Evolutionary conservation across 2,329 filamentous ascomycete species (phyloP).

Genomic region (Didymella pinodella): DNA sequence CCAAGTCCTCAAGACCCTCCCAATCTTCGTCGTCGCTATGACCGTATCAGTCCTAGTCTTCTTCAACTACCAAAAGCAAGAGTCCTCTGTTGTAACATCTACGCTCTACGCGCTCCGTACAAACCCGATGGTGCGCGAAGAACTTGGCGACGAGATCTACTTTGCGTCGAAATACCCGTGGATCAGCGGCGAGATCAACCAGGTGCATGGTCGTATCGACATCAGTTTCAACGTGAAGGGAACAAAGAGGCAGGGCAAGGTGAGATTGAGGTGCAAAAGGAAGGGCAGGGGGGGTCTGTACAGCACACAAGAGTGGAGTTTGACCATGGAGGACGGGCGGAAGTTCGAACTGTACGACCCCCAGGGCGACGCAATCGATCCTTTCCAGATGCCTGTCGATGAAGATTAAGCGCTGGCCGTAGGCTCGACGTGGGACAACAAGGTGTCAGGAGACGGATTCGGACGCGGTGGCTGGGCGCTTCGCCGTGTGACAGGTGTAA

Average conservation of each 20-base stretch:
- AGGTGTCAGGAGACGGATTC: neutral
- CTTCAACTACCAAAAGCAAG: slow-evolving; percentile 99
- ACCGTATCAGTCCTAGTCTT: slow-evolving; percentile 79
- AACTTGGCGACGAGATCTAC: slow-evolving; percentile 76
- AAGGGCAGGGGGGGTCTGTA: slow-evolving; percentile 74
- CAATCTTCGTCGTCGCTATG: slow-evolving; percentile 79
- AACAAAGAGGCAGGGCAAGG: slow-evolving; percentile 71
- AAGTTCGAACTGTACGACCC: slow-evolving; percentile 80
- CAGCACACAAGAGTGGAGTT: slow-evolving; percentile 88
- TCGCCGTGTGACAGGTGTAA: slow-evolving; percentile 27
- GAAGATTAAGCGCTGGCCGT: slow-evolving; percentile 20
- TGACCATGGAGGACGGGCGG: slow-evolving; percentile 71
- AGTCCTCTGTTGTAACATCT: slow-evolving; percentile 80
- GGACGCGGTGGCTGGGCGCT: neutral
- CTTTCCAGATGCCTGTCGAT: slow-evolving; percentile 61
- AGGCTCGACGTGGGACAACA: neutral
- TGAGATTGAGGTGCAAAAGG: slow-evolving; percentile 81
- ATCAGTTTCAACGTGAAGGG: slow-evolving; percentile 88
- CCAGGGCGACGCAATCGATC: slow-evolving; percentile 62
- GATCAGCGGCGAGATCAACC: slow-evolving; percentile 77
- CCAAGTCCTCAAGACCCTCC: slow-evolving; percentile 67
- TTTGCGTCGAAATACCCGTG: slow-evolving; percentile 59
- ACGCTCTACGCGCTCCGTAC: slow-evolving; percentile 93
- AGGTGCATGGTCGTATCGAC: slow-evolving; percentile 89
- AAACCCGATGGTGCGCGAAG: slow-evolving; percentile 73